Evolutionary conservation across 441 rosid species (phyloP).

Genomic region (Francoa sonchifolia): DNA sequence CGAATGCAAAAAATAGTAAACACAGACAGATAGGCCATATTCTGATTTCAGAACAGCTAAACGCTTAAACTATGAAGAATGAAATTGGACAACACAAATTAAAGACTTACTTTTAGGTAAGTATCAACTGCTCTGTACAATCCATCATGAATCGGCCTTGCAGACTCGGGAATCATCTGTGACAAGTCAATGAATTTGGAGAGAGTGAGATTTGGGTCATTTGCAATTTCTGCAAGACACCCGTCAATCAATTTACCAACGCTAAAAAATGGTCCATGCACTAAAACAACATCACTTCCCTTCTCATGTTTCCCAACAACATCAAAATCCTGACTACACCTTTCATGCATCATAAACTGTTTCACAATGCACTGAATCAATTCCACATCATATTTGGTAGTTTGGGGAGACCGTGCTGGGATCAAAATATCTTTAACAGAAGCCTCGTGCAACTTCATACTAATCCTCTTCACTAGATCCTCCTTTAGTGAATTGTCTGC

Average conservation of each 20-base stretch:
- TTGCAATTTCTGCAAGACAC: slow-evolving; percentile 50
- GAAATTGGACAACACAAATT: not conserved
- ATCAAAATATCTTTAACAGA: slow-evolving; percentile 58
- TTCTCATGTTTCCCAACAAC: slow-evolving; percentile 21
- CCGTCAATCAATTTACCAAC: slow-evolving; percentile 66
- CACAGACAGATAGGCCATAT: no score
- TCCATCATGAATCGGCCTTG: slow-evolving; percentile 68
- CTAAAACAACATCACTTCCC: slow-evolving; percentile 31
- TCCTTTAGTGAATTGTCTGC: slow-evolving; percentile 39
- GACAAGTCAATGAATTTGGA: slow-evolving; percentile 45
- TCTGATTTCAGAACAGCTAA: no score
- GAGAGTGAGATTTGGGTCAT: slow-evolving; percentile 32
- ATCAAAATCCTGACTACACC: slow-evolving; percentile 20
- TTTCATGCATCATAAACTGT: slow-evolving; percentile 33
- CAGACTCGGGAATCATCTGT: slow-evolving; percentile 52
- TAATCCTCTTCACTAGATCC: slow-evolving; percentile 43
- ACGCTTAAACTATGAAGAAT: no score
- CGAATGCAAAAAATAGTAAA: no score
- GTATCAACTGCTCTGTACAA: slow-evolving; percentile 77
- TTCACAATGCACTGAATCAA: slow-evolving; percentile 49
- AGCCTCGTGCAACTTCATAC: slow-evolving; percentile 64
- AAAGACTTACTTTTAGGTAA: slow-evolving; percentile 56
- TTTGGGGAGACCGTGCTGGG: slow-evolving; percentile 34
- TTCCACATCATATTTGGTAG: slow-evolving; percentile 53
- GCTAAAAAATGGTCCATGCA: slow-evolving; percentile 36